A percentile compares a stretch with the other conserved stretches of the same genome.
phyloP scores from a whole-genome alignment of 768 basidiomycete species.

The Pulveroboletus sp. region DNA sequence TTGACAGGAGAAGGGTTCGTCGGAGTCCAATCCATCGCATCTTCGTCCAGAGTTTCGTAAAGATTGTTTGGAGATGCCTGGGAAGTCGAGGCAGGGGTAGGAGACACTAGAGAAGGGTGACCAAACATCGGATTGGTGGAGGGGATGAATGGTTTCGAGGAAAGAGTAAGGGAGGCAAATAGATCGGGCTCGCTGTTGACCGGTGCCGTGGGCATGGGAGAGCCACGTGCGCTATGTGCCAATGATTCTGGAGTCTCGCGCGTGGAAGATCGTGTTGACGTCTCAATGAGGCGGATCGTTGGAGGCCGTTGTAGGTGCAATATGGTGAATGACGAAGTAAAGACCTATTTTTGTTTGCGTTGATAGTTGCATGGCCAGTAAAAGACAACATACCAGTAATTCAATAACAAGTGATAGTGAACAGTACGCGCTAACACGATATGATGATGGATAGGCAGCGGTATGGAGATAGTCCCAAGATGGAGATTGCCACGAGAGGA shows the following conservation, averaged over 20 bases:
- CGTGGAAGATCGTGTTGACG: constrained; percentile 36
- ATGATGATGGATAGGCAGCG: constrained; percentile 34
- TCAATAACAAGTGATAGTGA: constrained; percentile 47
- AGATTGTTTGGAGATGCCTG: constrained; percentile 23
- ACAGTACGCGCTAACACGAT: constrained; percentile 45
- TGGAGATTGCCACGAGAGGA: constrained; percentile 40
- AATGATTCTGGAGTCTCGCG: constrained; percentile 42
- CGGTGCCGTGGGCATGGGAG: constrained; percentile 24
- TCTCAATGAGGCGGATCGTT: constrained; percentile 65
- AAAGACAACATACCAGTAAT: constrained; percentile 45
- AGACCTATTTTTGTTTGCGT: constrained; percentile 39
- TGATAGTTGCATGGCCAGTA: not conserved
- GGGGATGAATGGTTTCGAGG: constrained; percentile 57
- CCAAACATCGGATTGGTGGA: constrained; percentile 63
- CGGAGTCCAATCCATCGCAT: constrained; percentile 72
- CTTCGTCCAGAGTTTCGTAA: constrained; percentile 31
- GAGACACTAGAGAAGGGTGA: constrained; percentile 52
- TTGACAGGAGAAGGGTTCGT: constrained; percentile 36
- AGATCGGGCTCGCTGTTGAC: constrained; percentile 51
- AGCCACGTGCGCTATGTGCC: constrained; percentile 19
- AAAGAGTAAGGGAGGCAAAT: constrained; percentile 60
- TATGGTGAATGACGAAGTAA: constrained; percentile 48
- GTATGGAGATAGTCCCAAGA: constrained; percentile 39
- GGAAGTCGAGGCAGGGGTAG: constrained; percentile 22
- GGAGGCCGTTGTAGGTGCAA: constrained; percentile 70